phyloP scores from a whole-genome alignment of 169 alveolate species.

The Cryptosporidium baileyi region DNA sequence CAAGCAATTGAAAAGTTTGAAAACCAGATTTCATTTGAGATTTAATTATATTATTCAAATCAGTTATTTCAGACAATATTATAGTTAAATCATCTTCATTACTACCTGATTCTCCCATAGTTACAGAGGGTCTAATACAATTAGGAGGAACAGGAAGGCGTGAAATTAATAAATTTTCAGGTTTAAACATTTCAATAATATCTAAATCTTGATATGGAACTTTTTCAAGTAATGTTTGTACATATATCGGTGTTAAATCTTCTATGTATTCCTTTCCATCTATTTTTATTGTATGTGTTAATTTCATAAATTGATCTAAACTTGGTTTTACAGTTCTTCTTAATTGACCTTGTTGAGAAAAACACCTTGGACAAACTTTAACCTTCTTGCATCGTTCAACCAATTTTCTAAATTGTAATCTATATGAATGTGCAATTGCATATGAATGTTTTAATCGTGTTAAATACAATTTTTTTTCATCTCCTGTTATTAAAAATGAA shows the following conservation, averaged over 20 bases:
- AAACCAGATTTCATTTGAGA: slow-evolving; percentile 85
- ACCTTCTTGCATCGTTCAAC: slow-evolving; percentile 84
- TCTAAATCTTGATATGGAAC: slow-evolving; percentile 90
- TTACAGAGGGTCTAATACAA: slow-evolving; percentile 95
- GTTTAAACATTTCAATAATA: slow-evolving; percentile 89
- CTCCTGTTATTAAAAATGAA: slow-evolving; percentile 82
- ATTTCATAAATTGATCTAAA: slow-evolving; percentile 87
- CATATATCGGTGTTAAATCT: slow-evolving; percentile 90
- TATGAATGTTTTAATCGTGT: slow-evolving; percentile 78
- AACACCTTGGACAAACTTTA: slow-evolving; percentile 83
- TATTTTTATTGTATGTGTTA: slow-evolving; percentile 80
- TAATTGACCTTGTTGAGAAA: slow-evolving; percentile 84
- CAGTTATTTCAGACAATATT: slow-evolving; percentile 88
- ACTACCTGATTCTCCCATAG: slow-evolving; percentile 88
- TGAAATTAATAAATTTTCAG: slow-evolving; percentile 90
- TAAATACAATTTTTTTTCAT: slow-evolving; percentile 75
- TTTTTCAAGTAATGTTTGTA: slow-evolving; percentile 86
- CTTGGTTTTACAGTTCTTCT: slow-evolving; percentile 83
- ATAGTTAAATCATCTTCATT: slow-evolving; percentile 96
- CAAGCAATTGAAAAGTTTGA: slow-evolving; percentile 84
- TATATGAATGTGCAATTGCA: slow-evolving; percentile 80
- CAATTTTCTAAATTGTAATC: slow-evolving; percentile 81
- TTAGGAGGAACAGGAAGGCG: slow-evolving; percentile 95
- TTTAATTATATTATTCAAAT: slow-evolving; percentile 80
- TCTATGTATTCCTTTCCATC: slow-evolving; percentile 77